Percentiles rank a stretch among this genome's conserved stretches.
These are phyloP conservation scores for Dentipellis fragilis DNA, from an alignment of 768 basidiomycete species.

Conservation along the genomic window DNA sequence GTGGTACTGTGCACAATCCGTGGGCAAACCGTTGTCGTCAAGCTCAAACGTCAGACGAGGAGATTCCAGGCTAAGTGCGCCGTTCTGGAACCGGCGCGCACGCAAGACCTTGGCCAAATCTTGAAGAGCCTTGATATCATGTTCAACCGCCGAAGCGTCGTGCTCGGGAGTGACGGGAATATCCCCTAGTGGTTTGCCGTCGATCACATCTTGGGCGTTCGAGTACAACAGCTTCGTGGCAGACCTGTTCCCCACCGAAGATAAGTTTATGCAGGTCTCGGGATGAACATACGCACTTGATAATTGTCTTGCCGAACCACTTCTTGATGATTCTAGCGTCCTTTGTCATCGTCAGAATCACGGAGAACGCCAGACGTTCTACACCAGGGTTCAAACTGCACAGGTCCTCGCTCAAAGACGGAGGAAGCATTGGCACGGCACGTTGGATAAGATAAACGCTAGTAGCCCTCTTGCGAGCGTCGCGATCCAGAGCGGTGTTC, in stretches of 20 bases:
- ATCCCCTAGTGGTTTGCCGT: conserved; percentile 51
- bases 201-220: conserved; percentile 75
- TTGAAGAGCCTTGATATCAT: conserved; percentile 65
- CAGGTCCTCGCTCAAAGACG: conserved; percentile 82
- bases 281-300: conserved; percentile 47
- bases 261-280: conserved; percentile 1
- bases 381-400: conserved; percentile 85
- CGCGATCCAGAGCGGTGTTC: conserved; percentile 94
- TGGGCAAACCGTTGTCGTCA: conserved; percentile 69
- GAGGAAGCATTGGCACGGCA: conserved; percentile 94
- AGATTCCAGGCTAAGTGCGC: conserved; percentile 64
- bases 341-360: conserved; percentile 74
- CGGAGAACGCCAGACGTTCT: conserved; percentile 88
- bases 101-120: conserved; percentile 66
- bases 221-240: conserved; percentile 77
- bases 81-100: conserved; percentile 64
- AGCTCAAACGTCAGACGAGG: conserved; percentile 67
- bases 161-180: conserved; percentile 50
- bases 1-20: conserved; percentile 63
- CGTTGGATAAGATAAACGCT: conserved; percentile 96
- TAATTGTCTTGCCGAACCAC: conserved; percentile 89
- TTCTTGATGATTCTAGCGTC: conserved; percentile 79
- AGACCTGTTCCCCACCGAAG: conserved; percentile 42
- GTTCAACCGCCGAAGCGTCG: conserved; percentile 47
- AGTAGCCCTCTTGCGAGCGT: conserved; percentile 94